Percentiles rank a stretch among this genome's conserved stretches.
Evolutionary conservation across 768 basidiomycete species (phyloP).

Genomic region (Suillus luteus): DNA sequence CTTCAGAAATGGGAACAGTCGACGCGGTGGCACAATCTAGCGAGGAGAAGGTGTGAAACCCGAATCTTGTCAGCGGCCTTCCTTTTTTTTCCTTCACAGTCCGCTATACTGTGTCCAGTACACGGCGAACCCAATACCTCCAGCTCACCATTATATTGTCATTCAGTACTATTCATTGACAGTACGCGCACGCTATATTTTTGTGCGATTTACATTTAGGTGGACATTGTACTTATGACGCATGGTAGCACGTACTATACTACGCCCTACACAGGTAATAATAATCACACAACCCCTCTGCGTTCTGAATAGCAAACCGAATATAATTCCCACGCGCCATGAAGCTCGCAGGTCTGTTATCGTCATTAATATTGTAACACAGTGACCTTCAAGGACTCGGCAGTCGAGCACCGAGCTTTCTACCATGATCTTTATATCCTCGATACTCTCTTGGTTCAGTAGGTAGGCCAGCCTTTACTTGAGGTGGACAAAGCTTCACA

Average conservation of each 20-base stretch:
- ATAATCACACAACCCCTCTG: conserved; percentile 3
- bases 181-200: not conserved
- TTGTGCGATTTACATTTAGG: conserved; percentile 1
- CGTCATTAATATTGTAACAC: not conserved
- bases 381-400: not conserved
- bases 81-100: not conserved
- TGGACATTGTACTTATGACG: not conserved
- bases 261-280: not conserved
- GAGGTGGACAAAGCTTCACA: not conserved
- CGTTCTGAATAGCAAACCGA: not conserved
- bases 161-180: not conserved
- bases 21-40: not conserved
- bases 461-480: conserved; percentile 35
- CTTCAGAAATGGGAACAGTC: not conserved
- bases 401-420: not conserved
- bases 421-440: conserved; percentile 51
- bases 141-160: not conserved
- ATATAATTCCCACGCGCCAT: not conserved
- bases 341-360: not conserved
- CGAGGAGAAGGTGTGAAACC: not conserved
- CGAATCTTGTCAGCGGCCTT: not conserved
- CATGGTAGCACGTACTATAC: not conserved
- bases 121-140: not conserved
- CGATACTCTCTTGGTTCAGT: conserved; percentile 59
- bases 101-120: not conserved